A percentile compares a stretch with the other conserved stretches of the same genome.
phyloP scores from a whole-genome alignment of 2,329 filamentous ascomycete genomes.

The Trichoderma atroviride region DNA sequence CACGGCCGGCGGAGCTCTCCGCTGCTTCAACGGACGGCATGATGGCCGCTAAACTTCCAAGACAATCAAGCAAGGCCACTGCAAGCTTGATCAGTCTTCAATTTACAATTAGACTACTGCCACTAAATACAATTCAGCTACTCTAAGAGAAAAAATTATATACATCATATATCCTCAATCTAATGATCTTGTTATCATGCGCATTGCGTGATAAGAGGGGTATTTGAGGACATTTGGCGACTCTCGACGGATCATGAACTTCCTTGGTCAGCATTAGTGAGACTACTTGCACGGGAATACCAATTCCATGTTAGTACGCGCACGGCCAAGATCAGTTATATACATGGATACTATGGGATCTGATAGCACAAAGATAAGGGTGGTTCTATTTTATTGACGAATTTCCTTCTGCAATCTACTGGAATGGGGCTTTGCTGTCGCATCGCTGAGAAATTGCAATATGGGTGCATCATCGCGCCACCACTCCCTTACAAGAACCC shows the following conservation, averaged over 20 bases:
- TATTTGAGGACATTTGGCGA: conserved; percentile 4
- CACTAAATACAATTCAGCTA: background rate
- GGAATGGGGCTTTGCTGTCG: background rate
- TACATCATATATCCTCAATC: background rate
- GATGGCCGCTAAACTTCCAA: background rate
- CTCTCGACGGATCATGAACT: background rate
- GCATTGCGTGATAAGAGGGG: conserved; percentile 24
- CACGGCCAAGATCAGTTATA: background rate
- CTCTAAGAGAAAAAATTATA: background rate
- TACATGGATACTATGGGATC: background rate
- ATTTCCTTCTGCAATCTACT: background rate
- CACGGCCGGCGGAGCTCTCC: background rate
- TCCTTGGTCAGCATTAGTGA: background rate
- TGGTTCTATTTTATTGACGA: too few relatives aligned
- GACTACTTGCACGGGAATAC: background rate
- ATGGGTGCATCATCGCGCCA: conserved; percentile 20
- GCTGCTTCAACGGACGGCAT: background rate
- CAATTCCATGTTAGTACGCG: background rate
- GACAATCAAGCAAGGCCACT: background rate
- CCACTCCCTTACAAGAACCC: background rate
- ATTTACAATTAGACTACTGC: background rate
- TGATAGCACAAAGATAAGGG: background rate
- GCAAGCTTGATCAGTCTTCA: background rate
- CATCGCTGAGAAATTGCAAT: conserved; percentile 13
- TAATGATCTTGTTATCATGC: background rate